A percentile compares a stretch with the other conserved stretches of the same genome.
Conservation (phyloP, 495 filamentous ascomycete genomes). For the Podospora appendiculata region DNA sequence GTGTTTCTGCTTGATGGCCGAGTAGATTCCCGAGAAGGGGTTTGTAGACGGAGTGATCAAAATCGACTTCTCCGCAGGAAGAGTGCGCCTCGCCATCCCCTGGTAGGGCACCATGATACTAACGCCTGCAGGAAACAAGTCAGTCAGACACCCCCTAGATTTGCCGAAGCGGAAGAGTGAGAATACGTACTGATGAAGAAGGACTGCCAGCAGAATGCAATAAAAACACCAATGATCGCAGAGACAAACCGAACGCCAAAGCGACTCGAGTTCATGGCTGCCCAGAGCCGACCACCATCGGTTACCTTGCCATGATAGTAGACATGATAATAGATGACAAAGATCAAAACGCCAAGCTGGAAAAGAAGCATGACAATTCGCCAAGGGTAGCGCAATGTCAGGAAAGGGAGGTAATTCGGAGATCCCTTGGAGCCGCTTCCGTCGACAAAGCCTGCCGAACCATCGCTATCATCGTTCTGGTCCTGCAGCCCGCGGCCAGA, state of each 20-base stretch:
- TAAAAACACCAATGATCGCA: conserved; percentile 23
- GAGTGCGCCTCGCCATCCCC: conserved; percentile 14
- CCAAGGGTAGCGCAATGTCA: conserved; percentile 21
- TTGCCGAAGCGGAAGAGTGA: too few species aligned
- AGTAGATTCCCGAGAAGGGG: conserved; percentile 24
- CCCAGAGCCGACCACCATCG: conserved; percentile 18
- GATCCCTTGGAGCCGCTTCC: neutral
- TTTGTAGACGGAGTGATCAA: conserved; percentile 21
- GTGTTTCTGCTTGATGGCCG: conserved; percentile 15
- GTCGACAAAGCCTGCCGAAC: neutral
- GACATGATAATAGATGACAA: conserved; percentile 25
- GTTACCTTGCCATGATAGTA: conserved; percentile 20
- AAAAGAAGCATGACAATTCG: conserved; percentile 17
- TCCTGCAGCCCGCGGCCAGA: conserved; percentile 13
- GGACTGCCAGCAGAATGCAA: conserved; percentile 26
- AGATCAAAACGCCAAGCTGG: conserved; percentile 17
- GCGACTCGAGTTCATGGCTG: conserved; percentile 20
- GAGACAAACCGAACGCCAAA: conserved; percentile 30
- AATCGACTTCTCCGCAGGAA: conserved; percentile 15
- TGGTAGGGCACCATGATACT: conserved; percentile 22
- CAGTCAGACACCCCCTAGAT: too few species aligned
- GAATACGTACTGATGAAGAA: conserved; percentile 22
- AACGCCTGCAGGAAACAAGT: conserved; percentile 14
- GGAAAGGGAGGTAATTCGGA: conserved; percentile 14
- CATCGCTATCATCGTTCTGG: neutral